These are phyloP conservation scores for Pigoraptor vietnamica DNA, from an alignment of 78 protist species.

Conservation along the genomic window DNA sequence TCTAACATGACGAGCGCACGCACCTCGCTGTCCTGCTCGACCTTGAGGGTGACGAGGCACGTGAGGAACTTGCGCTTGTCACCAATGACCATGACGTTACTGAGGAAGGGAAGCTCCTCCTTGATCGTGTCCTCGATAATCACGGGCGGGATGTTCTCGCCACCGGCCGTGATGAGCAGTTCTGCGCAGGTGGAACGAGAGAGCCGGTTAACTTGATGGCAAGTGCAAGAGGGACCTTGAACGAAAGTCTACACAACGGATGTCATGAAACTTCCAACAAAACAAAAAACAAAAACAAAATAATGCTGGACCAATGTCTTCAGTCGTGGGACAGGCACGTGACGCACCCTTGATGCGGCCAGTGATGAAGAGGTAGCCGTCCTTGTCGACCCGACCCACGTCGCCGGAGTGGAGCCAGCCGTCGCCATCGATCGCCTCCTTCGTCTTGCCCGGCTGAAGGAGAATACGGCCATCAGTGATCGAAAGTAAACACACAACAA, in stretches of 20 bases:
- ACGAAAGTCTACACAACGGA: too few species aligned
- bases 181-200: too few species aligned
- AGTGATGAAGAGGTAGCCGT: slow-evolving; percentile 59
- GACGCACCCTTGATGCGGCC: slow-evolving; percentile 75
- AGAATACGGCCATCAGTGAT: neutral
- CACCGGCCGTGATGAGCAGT: slow-evolving; percentile 87
- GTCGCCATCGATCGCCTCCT: slow-evolving; percentile 66
- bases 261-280: too few species aligned
- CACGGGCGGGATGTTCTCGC: slow-evolving; percentile 87
- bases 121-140: slow-evolving; percentile 60
- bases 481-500: neutral
- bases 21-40: slow-evolving; percentile 28
- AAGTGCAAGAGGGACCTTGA: too few species aligned
- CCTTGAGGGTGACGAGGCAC: slow-evolving; percentile 28
- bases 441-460: slow-evolving; percentile 67
- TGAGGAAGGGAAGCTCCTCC: slow-evolving; percentile 34
- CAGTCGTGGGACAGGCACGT: too few species aligned
- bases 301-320: too few species aligned
- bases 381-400: slow-evolving; percentile 50
- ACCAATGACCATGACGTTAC: slow-evolving; percentile 58
- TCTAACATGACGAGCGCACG: neutral
- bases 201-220: too few species aligned
- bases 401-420: slow-evolving; percentile 89
- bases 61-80: slow-evolving; percentile 60
- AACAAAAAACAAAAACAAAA: too few species aligned